These are phyloP conservation scores for Colletotrichum sp. DNA, from an alignment of 2,329 filamentous ascomycete genomes.

Conservation along the genomic window DNA sequence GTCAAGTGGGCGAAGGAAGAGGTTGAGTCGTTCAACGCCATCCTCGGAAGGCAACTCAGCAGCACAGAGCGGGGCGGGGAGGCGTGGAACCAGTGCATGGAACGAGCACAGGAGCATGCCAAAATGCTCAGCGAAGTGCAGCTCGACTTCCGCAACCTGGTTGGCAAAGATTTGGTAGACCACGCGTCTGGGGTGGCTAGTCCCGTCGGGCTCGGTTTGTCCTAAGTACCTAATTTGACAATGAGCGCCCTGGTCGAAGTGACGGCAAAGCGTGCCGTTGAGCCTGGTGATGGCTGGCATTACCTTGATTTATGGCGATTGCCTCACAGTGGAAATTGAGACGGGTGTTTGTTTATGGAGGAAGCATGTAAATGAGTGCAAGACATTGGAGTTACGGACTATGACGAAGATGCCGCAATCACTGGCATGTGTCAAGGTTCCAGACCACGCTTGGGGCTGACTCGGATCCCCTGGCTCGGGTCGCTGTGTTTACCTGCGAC, in stretches of 20 bases:
- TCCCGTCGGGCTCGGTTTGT: constrained; percentile 49
- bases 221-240: constrained; percentile 17
- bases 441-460: neutral
- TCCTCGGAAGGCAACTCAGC: constrained; percentile 84
- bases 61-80: constrained; percentile 79
- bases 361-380: neutral
- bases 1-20: constrained; percentile 99
- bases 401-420: neutral
- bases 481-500: constrained; percentile 1
- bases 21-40: constrained; percentile 86
- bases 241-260: neutral
- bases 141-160: constrained; percentile 84
- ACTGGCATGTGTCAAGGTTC: neutral
- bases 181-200: constrained; percentile 26
- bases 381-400: neutral
- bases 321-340: neutral
- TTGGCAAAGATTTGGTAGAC: constrained; percentile 62
- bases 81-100: constrained; percentile 84
- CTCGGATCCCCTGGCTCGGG: neutral
- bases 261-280: neutral
- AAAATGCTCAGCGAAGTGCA: constrained; percentile 83
- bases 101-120: constrained; percentile 81
- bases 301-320: neutral
- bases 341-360: neutral
- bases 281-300: neutral